These are phyloP conservation scores for Cucumis cinereus DNA, from an alignment of 306 rosid genomes.

Conservation along the genomic window DNA sequence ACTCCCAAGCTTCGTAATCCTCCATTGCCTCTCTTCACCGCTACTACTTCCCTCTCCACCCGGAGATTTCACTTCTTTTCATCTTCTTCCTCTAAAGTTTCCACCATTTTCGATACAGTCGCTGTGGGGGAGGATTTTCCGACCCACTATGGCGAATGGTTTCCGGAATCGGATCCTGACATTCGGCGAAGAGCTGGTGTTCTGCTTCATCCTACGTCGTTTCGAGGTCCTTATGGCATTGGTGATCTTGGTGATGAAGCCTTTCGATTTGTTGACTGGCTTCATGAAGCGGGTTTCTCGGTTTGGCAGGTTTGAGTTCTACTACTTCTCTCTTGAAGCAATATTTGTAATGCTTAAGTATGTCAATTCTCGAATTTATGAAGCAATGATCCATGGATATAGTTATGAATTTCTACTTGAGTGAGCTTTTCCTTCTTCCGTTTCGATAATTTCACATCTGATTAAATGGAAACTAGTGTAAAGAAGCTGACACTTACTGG, in stretches of 20 bases:
- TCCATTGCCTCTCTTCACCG: background rate
- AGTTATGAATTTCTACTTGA: background rate
- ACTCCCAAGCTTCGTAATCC: background rate
- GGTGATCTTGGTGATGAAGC: slow-evolving; percentile 86
- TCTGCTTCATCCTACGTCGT: slow-evolving; percentile 83
- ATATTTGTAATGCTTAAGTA: background rate
- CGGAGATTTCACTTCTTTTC: background rate
- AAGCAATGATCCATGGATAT: background rate
- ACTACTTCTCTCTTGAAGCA: background rate
- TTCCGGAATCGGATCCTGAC: slow-evolving; percentile 28
- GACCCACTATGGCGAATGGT: slow-evolving; percentile 39
- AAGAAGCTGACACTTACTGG: background rate
- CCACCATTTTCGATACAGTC: slow-evolving; percentile 1
- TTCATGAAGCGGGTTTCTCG: slow-evolving; percentile 59
- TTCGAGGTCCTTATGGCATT: slow-evolving; percentile 68
- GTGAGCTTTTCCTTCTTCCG: background rate
- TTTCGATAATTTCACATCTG: background rate
- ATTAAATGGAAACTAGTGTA: background rate
- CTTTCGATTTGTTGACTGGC: slow-evolving; percentile 76
- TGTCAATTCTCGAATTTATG: background rate
- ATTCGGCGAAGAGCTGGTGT: slow-evolving; percentile 76
- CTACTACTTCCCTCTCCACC: background rate
- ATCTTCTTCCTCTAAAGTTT: background rate
- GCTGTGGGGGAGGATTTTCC: slow-evolving; percentile 46
- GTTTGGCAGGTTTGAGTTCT: slow-evolving; percentile 60